phyloP scores from a whole-genome alignment of 2,329 filamentous ascomycete genomes.

The Colletotrichum zoysiae region DNA sequence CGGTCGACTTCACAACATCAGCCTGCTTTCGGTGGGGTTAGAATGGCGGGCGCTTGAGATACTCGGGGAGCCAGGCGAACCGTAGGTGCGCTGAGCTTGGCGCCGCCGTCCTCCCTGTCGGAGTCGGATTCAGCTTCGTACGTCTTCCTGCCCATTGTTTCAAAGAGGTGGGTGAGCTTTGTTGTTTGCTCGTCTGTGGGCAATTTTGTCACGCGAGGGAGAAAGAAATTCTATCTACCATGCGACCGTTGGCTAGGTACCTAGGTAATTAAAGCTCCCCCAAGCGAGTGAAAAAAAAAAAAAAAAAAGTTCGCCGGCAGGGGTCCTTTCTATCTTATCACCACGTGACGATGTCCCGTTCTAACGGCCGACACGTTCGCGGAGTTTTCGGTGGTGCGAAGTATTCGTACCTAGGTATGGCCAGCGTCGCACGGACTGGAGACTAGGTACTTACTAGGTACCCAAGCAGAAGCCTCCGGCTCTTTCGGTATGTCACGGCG shows the following conservation, averaged over 20 bases:
- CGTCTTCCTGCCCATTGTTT: slow-evolving; percentile 27
- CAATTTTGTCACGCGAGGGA: neutral
- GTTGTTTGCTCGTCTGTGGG: neutral
- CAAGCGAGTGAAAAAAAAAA: slow-evolving; percentile 22
- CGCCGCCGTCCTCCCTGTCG: slow-evolving; percentile 37
- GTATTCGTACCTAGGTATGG: too few species aligned
- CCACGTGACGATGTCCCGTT: slow-evolving; percentile 24
- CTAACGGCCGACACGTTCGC: neutral
- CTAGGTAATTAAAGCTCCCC: slow-evolving; percentile 4
- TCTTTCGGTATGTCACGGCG: slow-evolving; percentile 4
- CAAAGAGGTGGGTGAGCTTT: neutral
- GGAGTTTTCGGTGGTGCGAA: slow-evolving; percentile 2
- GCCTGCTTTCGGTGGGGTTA: slow-evolving; percentile 26
- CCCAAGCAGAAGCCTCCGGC: slow-evolving; percentile 6
- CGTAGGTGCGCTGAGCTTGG: slow-evolving; percentile 28
- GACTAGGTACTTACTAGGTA: slow-evolving; percentile 2
- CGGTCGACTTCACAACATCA: slow-evolving; percentile 2
- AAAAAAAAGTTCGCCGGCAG: slow-evolving; percentile 8
- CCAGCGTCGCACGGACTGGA: slow-evolving; percentile 11
- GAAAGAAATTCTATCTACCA: slow-evolving; percentile 23
- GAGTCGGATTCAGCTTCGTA: slow-evolving; percentile 26
- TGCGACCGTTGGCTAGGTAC: neutral
- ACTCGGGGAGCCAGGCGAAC: slow-evolving; percentile 26
- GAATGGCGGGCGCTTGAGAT: slow-evolving; percentile 4
- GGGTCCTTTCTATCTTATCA: slow-evolving; percentile 36